Evolutionary conservation across 1,284 basidiomycete species (phyloP).

Genomic region (Sphagnurus paluster): DNA sequence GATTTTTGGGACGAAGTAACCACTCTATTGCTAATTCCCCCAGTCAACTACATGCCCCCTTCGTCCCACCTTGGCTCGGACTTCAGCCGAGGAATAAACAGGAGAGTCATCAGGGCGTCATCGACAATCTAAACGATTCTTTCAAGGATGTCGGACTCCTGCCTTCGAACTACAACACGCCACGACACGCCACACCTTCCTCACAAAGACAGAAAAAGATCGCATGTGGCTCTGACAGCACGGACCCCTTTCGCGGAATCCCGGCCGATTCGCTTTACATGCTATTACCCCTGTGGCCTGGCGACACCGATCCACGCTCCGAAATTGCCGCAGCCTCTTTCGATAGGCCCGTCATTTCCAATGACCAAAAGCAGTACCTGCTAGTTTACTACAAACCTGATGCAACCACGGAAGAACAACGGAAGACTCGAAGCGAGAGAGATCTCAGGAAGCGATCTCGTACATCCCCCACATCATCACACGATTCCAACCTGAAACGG

Average conservation of each 20-base stretch:
- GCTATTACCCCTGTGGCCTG: constrained; percentile 80
- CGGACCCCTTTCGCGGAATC: constrained; percentile 59
- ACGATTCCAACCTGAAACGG: constrained; percentile 33
- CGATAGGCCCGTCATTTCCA: constrained; percentile 39
- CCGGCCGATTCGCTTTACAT: constrained; percentile 72
- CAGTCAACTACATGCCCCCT: constrained; percentile 38
- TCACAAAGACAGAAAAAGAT: constrained; percentile 30
- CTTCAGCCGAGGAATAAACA: constrained; percentile 62
- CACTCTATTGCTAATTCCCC: constrained; percentile 20
- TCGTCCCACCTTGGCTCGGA: constrained; percentile 68
- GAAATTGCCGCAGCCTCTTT: constrained; percentile 26
- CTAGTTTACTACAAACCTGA: constrained; percentile 68
- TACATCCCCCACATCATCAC: constrained; percentile 37
- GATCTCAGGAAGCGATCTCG: constrained; percentile 37
- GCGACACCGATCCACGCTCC: constrained; percentile 58
- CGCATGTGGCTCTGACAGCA: constrained; percentile 19
- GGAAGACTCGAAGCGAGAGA: constrained; percentile 23
- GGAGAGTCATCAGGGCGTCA: constrained; percentile 65
- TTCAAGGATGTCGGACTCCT: constrained; percentile 77
- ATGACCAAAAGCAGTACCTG: constrained; percentile 63
- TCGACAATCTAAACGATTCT: constrained; percentile 68
- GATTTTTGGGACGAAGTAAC: constrained; percentile 22
- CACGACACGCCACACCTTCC: constrained; percentile 19
- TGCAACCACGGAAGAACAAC: constrained; percentile 20
- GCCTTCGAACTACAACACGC: constrained; percentile 50